Conservation (phyloP, 805 yeast species). For the Ogataea haglerorum region DNA sequence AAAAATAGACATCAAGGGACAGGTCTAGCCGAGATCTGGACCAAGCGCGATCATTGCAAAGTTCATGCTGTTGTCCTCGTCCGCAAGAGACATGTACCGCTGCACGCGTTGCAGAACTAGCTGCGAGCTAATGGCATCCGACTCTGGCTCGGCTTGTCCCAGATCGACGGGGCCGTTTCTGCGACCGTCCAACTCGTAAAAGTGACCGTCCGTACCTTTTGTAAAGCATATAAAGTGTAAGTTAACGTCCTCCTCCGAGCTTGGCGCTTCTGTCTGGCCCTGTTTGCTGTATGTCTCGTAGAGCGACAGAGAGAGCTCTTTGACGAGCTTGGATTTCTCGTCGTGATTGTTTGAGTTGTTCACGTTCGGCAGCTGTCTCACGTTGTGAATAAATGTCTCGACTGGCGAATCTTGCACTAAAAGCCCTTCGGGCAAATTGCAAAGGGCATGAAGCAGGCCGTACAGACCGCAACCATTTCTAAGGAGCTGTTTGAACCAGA, state of each 20-base stretch:
- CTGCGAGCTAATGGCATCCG: constrained; percentile 53
- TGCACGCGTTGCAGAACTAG: constrained; percentile 53
- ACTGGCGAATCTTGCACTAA: constrained; percentile 36
- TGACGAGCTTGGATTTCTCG: constrained; percentile 29
- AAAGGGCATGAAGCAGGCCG: constrained; percentile 67
- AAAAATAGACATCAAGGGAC: constrained; percentile 89
- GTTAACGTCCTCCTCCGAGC: constrained; percentile 50
- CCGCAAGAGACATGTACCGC: constrained; percentile 62
- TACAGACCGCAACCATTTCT: constrained; percentile 91
- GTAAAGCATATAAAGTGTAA: constrained; percentile 79
- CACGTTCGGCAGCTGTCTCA: constrained; percentile 10
- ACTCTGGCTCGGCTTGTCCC: constrained; percentile 37
- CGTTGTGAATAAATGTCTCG: constrained; percentile 19
- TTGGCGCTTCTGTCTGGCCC: constrained; percentile 70
- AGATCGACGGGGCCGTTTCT: constrained; percentile 70
- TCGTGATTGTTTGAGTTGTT: constrained; percentile 20
- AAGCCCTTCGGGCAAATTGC: constrained; percentile 45
- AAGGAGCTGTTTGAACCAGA: constrained; percentile 86
- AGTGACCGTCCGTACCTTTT: constrained; percentile 47
- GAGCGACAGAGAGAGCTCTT: constrained; percentile 26
- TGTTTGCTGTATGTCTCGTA: constrained; percentile 44
- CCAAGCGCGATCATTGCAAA: constrained; percentile 79
- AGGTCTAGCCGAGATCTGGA: constrained; percentile 56
- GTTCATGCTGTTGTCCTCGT: constrained; percentile 53
- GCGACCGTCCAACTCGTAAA: constrained; percentile 90